phyloP scores from a whole-genome alignment of 345 rosid species.

The Eucalyptus dawsonii region DNA sequence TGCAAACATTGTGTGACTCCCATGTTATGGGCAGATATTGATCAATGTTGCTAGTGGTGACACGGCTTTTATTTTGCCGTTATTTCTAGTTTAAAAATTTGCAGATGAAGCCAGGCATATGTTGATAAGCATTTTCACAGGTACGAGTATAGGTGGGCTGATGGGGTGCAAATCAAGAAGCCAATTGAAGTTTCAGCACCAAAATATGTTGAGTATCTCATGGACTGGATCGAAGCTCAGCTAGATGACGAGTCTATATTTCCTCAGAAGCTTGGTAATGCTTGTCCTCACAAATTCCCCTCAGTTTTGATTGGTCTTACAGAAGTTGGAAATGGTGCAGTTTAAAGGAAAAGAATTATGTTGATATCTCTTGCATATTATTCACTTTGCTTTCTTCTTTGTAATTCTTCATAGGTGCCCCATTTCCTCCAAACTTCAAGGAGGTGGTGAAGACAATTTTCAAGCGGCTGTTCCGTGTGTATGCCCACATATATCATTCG shows the following conservation, averaged over 20 bases:
- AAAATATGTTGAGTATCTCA: conserved; percentile 92
- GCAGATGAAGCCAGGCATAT: not conserved
- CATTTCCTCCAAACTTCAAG: conserved; percentile 92
- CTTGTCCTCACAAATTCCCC: not conserved
- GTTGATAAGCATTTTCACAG: conserved; percentile 18
- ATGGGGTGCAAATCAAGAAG: conserved; percentile 96
- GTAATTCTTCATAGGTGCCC: conserved; percentile 53
- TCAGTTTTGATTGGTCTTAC: not conserved
- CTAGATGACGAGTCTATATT: conserved; percentile 95
- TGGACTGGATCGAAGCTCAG: conserved; percentile 98
- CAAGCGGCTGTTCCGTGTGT: conserved; percentile 89
- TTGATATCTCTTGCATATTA: not conserved
- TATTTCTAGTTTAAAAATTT: not conserved
- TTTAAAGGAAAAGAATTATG: not conserved
- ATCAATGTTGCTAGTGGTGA: not conserved
- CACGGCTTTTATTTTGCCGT: not conserved
- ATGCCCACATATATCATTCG: conserved; percentile 91
- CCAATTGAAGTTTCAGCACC: conserved; percentile 99
- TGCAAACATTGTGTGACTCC: not conserved
- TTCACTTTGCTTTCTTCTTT: not conserved
- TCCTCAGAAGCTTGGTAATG: conserved; percentile 94
- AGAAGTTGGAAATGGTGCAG: not conserved
- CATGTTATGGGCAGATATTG: not conserved
- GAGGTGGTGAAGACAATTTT: conserved; percentile 96
- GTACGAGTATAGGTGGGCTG: conserved; percentile 99